Evolutionary conservation across 176 grass and related monocot genomes (phyloP), one percentile per base, ranked within the genome.

Genomic region (Oryza rufipogon): DNA sequence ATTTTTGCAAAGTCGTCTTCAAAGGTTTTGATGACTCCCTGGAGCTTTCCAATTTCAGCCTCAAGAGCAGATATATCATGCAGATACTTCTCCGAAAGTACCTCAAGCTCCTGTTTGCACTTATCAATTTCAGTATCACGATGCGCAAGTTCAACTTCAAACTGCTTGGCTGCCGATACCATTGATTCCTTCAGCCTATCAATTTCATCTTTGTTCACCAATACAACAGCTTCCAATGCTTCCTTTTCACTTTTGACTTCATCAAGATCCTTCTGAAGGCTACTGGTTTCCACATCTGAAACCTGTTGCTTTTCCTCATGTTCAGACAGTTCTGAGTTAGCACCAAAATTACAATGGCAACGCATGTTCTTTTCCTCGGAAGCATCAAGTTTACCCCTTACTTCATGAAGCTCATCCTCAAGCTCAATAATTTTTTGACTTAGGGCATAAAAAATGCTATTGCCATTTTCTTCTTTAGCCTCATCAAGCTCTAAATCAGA

Each of bases 371-470:
- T 88, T 82, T 91, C 91, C 66, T 89, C 89, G 17, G 89, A 87
- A 34, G 85, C 26, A 12, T 63, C 66, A 58, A 95, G 81, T 66
- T 90, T 95, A 22, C 87, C 87, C 74, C 60, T 90, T 65, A 77
- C 74, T 73, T 95, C 87, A 25, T 72, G 79, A 68, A 98, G 91
- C 69, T 98, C 87, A 58, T 92, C 83, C 81, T 98, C 80, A 48
- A 98, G 83, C 78, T 95, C 89, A 71, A 73, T 83, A 83, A 94
- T 89, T 74, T 88, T 98, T 85, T 92, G 81, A 75, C 75, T 89
- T 39, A 95, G 82, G 39, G 81, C 71, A 96, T 86, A 91, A 45
- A 82, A 74, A 77, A 89, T 93, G 42, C 28, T 76, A 85, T 81
- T 86, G 61, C 44, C 78, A 76, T 92, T 89, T 85, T 84, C 80